A percentile compares a stretch with the other conserved stretches of the same genome.
Evolutionary conservation across 2,329 filamentous ascomycete species (phyloP).

Genomic region (Huntiella savannae): DNA sequence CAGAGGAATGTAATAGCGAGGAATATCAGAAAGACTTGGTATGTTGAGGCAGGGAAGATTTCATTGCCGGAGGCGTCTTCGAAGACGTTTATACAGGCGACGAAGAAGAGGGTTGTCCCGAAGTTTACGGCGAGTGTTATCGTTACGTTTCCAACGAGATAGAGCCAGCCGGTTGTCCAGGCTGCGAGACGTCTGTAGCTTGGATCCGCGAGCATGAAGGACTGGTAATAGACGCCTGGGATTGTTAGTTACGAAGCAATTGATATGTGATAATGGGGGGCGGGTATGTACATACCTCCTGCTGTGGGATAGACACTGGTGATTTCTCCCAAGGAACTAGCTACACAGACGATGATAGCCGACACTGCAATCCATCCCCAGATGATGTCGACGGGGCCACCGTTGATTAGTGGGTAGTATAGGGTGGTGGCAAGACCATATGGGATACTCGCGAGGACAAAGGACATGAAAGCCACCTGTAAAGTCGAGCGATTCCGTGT

Average conservation of each 20-base stretch:
- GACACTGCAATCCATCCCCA: slow-evolving; percentile 55
- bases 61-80: slow-evolving; percentile 24
- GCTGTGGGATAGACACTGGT: slow-evolving; percentile 60
- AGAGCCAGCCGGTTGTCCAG: slow-evolving; percentile 60
- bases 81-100: slow-evolving; percentile 37
- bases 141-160: slow-evolving; percentile 61
- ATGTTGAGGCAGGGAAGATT: slow-evolving; percentile 30
- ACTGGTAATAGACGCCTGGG: slow-evolving; percentile 51
- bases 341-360: slow-evolving; percentile 52
- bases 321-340: slow-evolving; percentile 52
- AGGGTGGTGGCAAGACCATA: slow-evolving; percentile 55
- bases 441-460: slow-evolving; percentile 55
- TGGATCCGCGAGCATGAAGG: slow-evolving; percentile 50
- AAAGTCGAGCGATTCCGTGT: slow-evolving; percentile 45
- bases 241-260: not conserved
- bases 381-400: slow-evolving; percentile 49
- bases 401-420: slow-evolving; percentile 45
- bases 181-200: slow-evolving; percentile 42
- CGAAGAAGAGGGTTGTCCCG: slow-evolving; percentile 48
- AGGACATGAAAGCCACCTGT: slow-evolving; percentile 58
- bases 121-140: slow-evolving; percentile 74
- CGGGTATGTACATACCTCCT: slow-evolving; percentile 28
- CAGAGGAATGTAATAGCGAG: slow-evolving; percentile 46
- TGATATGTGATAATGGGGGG: not conserved
- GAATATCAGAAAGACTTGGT: slow-evolving; percentile 55